Percentiles rank a stretch among this genome's conserved stretches.
Conservation (phyloP, 1,284 basidiomycete genomes). For the Leccinum discolor region DNA sequence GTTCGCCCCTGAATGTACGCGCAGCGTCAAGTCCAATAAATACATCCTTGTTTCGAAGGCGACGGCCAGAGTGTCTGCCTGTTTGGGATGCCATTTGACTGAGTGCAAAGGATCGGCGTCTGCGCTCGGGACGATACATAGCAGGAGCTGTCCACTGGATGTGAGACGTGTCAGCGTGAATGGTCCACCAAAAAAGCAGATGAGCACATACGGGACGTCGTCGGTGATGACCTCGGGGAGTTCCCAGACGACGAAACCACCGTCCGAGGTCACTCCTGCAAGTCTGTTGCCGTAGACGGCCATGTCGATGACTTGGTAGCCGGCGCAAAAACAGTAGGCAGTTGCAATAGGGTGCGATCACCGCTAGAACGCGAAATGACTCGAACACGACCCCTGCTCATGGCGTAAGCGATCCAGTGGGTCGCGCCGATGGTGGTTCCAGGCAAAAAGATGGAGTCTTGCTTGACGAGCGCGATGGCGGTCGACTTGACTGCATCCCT, state of each 20-base stretch:
- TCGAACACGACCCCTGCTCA: constrained; percentile 87
- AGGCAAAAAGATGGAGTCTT: constrained; percentile 77
- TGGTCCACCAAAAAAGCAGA: not conserved
- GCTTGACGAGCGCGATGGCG: constrained; percentile 80
- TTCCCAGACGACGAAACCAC: constrained; percentile 85
- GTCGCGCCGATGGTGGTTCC: constrained; percentile 85
- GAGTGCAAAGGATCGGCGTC: constrained; percentile 66
- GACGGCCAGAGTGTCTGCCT: constrained; percentile 74
- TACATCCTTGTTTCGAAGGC: constrained; percentile 74
- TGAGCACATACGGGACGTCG: constrained; percentile 72
- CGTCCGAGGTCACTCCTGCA: constrained; percentile 82
- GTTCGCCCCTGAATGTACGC: constrained; percentile 58
- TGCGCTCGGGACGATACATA: constrained; percentile 65
- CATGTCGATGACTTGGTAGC: constrained; percentile 75
- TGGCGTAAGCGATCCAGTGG: constrained; percentile 86
- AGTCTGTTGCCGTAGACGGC: constrained; percentile 79
- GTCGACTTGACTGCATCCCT: constrained; percentile 76
- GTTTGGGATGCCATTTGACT: constrained; percentile 83
- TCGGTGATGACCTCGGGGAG: constrained; percentile 78
- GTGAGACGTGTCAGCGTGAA: constrained; percentile 12
- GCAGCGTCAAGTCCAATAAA: constrained; percentile 70
- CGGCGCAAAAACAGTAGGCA: constrained; percentile 63
- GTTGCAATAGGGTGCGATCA: constrained; percentile 77
- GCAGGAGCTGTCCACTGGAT: constrained; percentile 62
- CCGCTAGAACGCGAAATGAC: constrained; percentile 85